Conservation (phyloP, 1,284 basidiomycete genomes). For the Pseudozyma flocculosa region DNA sequence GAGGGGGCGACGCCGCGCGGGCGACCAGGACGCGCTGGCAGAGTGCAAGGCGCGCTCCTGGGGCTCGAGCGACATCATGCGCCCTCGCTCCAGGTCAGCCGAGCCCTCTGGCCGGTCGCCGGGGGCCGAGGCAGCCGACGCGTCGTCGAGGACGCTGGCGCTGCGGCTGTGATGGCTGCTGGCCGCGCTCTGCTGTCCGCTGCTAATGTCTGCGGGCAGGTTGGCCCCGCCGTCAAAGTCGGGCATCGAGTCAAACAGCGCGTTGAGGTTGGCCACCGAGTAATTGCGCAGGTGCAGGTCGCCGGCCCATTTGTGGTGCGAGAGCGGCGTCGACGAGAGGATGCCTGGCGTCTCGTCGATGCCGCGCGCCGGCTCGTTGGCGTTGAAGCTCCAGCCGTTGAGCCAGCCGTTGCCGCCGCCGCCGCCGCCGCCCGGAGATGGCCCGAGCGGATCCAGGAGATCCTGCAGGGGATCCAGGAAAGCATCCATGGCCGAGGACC, state of each 20-base stretch:
- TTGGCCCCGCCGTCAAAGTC: background rate
- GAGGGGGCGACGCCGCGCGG: no score
- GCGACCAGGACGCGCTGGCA: no score
- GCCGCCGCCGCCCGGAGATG: slow-evolving; percentile 3
- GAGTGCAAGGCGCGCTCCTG: background rate
- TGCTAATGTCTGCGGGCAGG: background rate
- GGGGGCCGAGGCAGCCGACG: no score
- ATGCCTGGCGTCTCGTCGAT: slow-evolving; percentile 12
- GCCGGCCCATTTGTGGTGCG: slow-evolving; percentile 40
- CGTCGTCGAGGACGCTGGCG: background rate
- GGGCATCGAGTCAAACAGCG: slow-evolving; percentile 1
- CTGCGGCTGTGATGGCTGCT: background rate
- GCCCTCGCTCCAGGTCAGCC: background rate
- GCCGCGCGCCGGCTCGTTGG: slow-evolving; percentile 17
- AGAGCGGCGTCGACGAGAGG: slow-evolving; percentile 29
- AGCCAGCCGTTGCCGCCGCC: slow-evolving; percentile 11
- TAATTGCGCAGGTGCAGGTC: slow-evolving; percentile 19
- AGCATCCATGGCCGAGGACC: slow-evolving; percentile 9
- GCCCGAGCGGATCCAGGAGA: slow-evolving; percentile 18
- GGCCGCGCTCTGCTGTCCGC: background rate
- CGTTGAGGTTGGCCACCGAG: background rate
- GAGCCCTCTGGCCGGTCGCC: background rate
- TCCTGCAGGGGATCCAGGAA: slow-evolving; percentile 12
- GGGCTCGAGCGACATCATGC: background rate
- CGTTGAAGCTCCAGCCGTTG: slow-evolving; percentile 31